These are phyloP conservation scores for Babjeviella inositovora DNA, from an alignment of 805 yeast genomes.

Conservation along the genomic window DNA sequence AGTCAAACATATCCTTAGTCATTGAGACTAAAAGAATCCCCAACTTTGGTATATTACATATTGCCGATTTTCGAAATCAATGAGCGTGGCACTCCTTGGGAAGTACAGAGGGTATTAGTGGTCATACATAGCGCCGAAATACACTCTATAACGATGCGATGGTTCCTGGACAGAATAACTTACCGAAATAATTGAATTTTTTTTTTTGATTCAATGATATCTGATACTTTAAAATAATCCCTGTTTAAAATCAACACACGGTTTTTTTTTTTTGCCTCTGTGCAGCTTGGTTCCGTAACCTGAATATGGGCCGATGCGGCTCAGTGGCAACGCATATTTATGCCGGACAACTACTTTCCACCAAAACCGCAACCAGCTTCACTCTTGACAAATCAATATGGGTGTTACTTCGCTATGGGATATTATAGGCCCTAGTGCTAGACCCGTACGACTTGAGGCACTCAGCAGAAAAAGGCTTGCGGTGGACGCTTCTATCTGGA, in stretches of 20 bases:
- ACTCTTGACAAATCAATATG: slow-evolving; percentile 33
- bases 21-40: too few relatives aligned
- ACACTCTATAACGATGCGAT: too few relatives aligned
- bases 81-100: too few relatives aligned
- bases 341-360: background rate
- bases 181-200: too few relatives aligned
- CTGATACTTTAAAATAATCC: background rate
- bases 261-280: background rate
- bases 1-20: too few relatives aligned
- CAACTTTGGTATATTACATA: too few relatives aligned
- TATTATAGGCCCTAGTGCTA: slow-evolving; percentile 74
- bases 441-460: slow-evolving; percentile 81
- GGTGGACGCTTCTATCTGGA: slow-evolving; percentile 98
- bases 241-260: background rate
- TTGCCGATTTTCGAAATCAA: too few relatives aligned
- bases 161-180: too few relatives aligned
- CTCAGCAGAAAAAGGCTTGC: slow-evolving; percentile 69
- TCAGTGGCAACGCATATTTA: background rate
- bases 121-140: too few relatives aligned
- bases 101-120: too few relatives aligned
- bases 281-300: background rate
- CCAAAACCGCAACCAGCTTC: background rate
- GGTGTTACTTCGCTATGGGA: slow-evolving; percentile 97
- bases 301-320: background rate
- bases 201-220: slow-evolving; percentile 1